Evolutionary conservation across 441 rosid genomes (phyloP).

Genomic region (Euphorbia celastroides): DNA sequence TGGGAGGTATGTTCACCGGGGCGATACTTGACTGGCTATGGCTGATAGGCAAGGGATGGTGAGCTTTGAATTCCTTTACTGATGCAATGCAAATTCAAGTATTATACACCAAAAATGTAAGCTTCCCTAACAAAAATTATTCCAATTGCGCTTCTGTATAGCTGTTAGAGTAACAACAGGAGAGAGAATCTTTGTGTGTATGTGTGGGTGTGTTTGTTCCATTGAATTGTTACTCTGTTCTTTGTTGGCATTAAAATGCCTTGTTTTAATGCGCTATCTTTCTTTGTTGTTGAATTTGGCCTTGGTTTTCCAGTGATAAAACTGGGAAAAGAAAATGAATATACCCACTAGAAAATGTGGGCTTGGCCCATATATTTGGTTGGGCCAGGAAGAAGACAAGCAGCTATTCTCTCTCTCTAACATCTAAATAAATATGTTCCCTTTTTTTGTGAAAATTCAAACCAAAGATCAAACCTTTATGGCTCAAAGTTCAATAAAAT

Average conservation of each 20-base stretch:
- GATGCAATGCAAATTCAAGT: neutral
- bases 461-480: slow-evolving; percentile 3
- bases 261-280: too few relatives aligned
- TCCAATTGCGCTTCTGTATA: too few relatives aligned
- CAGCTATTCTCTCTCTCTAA: slow-evolving; percentile 20
- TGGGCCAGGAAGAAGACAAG: neutral
- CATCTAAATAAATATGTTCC: slow-evolving; percentile 15
- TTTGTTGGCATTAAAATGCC: too few relatives aligned
- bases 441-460: neutral
- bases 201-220: too few relatives aligned
- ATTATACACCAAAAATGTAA: too few relatives aligned
- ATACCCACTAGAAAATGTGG: neutral
- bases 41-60: slow-evolving; percentile 21
- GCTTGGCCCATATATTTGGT: neutral
- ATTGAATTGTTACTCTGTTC: too few relatives aligned
- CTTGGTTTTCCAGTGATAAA: too few relatives aligned
- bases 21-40: slow-evolving; percentile 14
- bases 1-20: slow-evolving; percentile 22
- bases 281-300: too few relatives aligned
- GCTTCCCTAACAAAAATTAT: too few relatives aligned
- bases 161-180: too few relatives aligned
- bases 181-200: too few relatives aligned
- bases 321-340: too few relatives aligned
- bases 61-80: neutral
- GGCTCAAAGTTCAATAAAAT: neutral